Base-by-base conservation (phyloP, 83 land plant genomes). In the Picea engelmannii region DNA sequence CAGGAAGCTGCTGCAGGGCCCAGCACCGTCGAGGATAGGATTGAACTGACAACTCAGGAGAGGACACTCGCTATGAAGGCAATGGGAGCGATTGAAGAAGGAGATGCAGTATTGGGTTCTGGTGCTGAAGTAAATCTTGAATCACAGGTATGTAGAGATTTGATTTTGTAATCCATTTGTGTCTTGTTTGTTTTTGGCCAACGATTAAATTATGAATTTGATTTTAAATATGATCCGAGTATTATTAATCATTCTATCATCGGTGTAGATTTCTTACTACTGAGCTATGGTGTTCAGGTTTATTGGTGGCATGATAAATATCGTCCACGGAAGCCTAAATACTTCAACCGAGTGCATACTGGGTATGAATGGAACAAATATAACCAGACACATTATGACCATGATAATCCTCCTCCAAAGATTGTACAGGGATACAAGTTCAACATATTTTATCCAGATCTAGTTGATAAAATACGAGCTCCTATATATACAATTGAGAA, bases 221-320 rank as follows among this genome's bases (percentile, higher is more conserved):
- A 58, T 47, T 27, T 21, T 80, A 79, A 55, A 55, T 25, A 49
- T 21, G n/a, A 35, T 58, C 18, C 23, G 23, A n/a, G 13, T 25
- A 27, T 78, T 11, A 63, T 21, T 83, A 66, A 23, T 75, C 23
- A 80, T 44, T 23, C 55, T 79, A 15, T 66, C 17, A 80, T 49
- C 55, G 12, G 55, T 69, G 38, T 55, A 75, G 24, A 38, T 71
- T 25, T 82, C 44, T 76, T 58, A 76, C 27, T 61, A 55, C 80
- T 76, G 52, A 47, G 66, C 24, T 49, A 6, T 66, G 71, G 25
- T 83, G 11, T 82, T 77, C 86, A 94, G 97, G 99, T 95, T 2
- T 98, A 96, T 81, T 98, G 99, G 99, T 98, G 99, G 99, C 99
- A 98, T 84, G 99, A 98, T 81, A 98, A 98, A 76, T 98, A 98